These are phyloP conservation scores for Hymenotorrendiella dingleyae DNA, from an alignment of 2,329 filamentous ascomycete species.

Conservation along the genomic window DNA sequence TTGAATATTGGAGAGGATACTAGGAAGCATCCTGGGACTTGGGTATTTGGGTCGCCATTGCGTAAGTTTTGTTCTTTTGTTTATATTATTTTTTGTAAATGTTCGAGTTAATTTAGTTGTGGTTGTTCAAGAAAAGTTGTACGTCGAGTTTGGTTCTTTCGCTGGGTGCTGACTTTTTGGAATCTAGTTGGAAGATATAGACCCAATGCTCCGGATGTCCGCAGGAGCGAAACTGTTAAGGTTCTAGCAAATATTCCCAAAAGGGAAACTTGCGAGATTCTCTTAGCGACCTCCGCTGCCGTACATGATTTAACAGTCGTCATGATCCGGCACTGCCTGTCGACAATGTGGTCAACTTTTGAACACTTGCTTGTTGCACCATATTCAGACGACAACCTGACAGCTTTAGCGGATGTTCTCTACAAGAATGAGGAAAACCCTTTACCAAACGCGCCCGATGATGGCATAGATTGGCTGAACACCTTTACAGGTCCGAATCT, in stretches of 20 bases:
- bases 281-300: conserved; percentile 10
- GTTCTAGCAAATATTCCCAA: conserved; percentile 24
- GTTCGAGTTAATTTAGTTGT: too few species aligned
- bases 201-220: conserved; percentile 18
- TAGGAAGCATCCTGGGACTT: conserved; percentile 22
- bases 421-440: conserved; percentile 25
- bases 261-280: conserved; percentile 18
- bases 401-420: conserved; percentile 18
- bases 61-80: conserved; percentile 4
- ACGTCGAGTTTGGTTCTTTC: too few species aligned
- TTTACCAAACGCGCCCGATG: conserved; percentile 20
- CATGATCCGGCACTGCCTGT: conserved; percentile 20
- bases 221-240: conserved; percentile 20
- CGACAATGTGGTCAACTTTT: conserved; percentile 21
- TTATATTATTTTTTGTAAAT: not conserved
- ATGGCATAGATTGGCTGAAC: conserved; percentile 25
- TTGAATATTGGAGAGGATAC: conserved; percentile 23
- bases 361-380: conserved; percentile 15
- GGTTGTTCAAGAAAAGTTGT: too few species aligned
- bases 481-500: conserved; percentile 26
- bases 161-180: too few species aligned
- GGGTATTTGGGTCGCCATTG: conserved; percentile 22
- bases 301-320: conserved; percentile 12
- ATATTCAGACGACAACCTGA: conserved; percentile 15
- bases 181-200: conserved; percentile 16